Evolutionary conservation across 2,329 filamentous ascomycete genomes (phyloP).

Genomic region (Aspergillus texensis): DNA sequence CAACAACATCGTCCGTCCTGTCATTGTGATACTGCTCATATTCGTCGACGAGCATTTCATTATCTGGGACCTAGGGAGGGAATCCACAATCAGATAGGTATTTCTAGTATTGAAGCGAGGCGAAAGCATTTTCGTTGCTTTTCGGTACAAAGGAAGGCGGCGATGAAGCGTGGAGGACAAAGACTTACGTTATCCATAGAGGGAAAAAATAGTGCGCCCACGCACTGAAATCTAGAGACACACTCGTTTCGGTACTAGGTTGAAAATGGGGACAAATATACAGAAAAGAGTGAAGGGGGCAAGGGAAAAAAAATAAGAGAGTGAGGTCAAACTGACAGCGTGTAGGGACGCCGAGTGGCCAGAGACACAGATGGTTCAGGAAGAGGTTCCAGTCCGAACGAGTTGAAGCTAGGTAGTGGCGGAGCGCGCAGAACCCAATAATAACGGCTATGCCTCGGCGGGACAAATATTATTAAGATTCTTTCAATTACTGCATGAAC

Average conservation of each 20-base stretch:
- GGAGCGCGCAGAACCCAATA: conserved; percentile 27
- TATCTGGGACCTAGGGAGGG: conserved; percentile 54
- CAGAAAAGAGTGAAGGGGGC: background rate
- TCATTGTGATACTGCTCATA: conserved; percentile 62
- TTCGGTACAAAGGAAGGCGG: background rate
- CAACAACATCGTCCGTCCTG: conserved; percentile 64
- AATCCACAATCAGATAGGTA: conserved; percentile 22
- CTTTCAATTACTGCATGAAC: background rate
- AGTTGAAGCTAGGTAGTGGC: conserved; percentile 25
- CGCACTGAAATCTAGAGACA: conserved; percentile 31
- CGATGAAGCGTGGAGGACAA: conserved; percentile 4
- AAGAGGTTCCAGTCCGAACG: conserved; percentile 26
- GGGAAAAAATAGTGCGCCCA: conserved; percentile 38
- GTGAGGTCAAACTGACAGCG: conserved; percentile 13
- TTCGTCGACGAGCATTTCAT: conserved; percentile 65
- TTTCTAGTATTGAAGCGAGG: background rate
- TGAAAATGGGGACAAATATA: background rate
- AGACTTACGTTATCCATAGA: conserved; percentile 50
- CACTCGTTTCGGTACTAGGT: conserved; percentile 20
- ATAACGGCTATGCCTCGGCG: conserved; percentile 21
- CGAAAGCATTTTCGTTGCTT: background rate
- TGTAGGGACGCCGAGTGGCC: conserved; percentile 6
- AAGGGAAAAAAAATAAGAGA: conserved; percentile 9
- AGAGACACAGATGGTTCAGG: conserved; percentile 27
- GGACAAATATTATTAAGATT: conserved; percentile 23